A percentile compares a stretch with the other conserved stretches of the same genome.
Evolutionary conservation across 768 basidiomycete genomes (phyloP).

Genomic region (Suillus subalutaceus): DNA sequence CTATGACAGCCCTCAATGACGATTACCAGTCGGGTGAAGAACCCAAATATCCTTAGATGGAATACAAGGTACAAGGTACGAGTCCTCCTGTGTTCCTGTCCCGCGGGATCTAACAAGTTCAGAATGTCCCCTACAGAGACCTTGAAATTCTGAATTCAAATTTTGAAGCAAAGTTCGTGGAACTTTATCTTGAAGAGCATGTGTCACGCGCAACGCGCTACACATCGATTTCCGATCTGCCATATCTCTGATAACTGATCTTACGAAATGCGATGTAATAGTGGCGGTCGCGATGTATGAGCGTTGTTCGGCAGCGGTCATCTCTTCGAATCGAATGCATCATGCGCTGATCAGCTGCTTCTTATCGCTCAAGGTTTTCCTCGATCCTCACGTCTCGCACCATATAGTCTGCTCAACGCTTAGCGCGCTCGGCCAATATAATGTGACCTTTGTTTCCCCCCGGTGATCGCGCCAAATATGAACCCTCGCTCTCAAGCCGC

Average conservation of each 20-base stretch:
- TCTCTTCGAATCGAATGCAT: slow-evolving; percentile 1
- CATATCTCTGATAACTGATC: not conserved
- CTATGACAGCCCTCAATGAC: not conserved
- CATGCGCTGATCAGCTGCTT: not conserved
- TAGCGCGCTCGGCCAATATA: not conserved
- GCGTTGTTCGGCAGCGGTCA: not conserved
- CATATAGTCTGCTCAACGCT: not conserved
- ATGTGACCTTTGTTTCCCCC: not conserved
- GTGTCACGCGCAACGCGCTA: not conserved
- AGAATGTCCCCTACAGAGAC: not conserved
- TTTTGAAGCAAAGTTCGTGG: not conserved
- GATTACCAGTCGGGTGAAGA: not conserved
- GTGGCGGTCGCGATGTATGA: slow-evolving; percentile 2
- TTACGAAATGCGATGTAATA: slow-evolving; percentile 9
- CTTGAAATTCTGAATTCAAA: slow-evolving; percentile 1
- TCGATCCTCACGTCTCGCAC: not conserved
- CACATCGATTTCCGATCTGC: slow-evolving; percentile 4
- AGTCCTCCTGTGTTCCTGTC: not conserved
- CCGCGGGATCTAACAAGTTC: not conserved
- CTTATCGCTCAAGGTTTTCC: not conserved
- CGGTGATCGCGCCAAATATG: slow-evolving; percentile 1
- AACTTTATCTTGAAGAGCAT: not conserved
- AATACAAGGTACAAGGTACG: slow-evolving; percentile 8
- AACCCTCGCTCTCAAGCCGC: not conserved
- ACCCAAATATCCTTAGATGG: not conserved